phyloP scores from a whole-genome alignment of 768 basidiomycete genomes.

The Lanmaoa pseudosensibilis region DNA sequence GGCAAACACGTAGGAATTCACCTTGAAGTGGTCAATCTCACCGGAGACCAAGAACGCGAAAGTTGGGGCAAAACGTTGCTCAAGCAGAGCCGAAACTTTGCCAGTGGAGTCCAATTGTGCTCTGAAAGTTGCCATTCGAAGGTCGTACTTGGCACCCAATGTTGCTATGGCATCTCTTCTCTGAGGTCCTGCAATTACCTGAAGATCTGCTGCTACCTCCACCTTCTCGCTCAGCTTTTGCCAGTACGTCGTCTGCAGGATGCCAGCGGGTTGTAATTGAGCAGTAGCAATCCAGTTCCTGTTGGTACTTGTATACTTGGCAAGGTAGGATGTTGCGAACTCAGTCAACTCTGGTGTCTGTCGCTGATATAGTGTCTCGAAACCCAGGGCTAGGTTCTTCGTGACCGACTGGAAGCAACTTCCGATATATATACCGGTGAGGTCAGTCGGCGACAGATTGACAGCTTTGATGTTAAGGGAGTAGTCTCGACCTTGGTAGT shows the following conservation, averaged over 20 bases:
- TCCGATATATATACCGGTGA: constrained; percentile 89
- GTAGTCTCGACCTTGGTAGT: constrained; percentile 87
- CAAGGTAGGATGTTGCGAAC: constrained; percentile 70
- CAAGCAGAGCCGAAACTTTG: constrained; percentile 91
- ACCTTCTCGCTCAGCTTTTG: constrained; percentile 94
- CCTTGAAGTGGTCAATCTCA: constrained; percentile 99
- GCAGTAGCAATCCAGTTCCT: constrained; percentile 93
- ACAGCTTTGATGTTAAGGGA: constrained; percentile 82
- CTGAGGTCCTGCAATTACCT: constrained; percentile 72
- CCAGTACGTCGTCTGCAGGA: constrained; percentile 93
- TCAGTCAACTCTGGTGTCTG: constrained; percentile 73
- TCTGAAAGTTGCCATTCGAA: constrained; percentile 89
- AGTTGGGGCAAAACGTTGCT: constrained; percentile 93
- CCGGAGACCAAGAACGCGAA: constrained; percentile 94
- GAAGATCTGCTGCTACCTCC: constrained; percentile 94
- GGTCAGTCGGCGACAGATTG: constrained; percentile 86
- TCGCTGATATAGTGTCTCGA: constrained; percentile 83
- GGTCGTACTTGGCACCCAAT: constrained; percentile 94
- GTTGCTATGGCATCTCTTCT: constrained; percentile 92
- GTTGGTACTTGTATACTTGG: constrained; percentile 70
- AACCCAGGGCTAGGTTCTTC: constrained; percentile 84
- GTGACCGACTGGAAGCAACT: constrained; percentile 92
- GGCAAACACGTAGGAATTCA: constrained; percentile 32
- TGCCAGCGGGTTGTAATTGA: constrained; percentile 78
- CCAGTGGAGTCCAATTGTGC: constrained; percentile 94